These are phyloP conservation scores for Phytophthora litchii DNA, from an alignment of 352 stramenopile species.

Conservation along the genomic window DNA sequence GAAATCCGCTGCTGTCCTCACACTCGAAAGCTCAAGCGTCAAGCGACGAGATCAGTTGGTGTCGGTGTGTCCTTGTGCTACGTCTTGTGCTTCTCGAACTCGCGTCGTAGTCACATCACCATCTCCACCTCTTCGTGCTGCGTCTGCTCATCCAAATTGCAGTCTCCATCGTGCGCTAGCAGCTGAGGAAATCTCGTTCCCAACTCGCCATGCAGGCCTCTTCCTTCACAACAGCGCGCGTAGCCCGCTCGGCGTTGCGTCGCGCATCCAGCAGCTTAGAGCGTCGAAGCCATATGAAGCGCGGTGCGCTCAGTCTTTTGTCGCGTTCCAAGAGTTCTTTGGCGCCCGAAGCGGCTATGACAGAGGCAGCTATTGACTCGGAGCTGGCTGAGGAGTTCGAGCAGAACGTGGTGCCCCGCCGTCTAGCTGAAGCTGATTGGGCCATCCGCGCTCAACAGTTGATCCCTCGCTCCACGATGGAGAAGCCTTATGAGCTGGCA, in stretches of 20 bases:
- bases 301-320: slow-evolving; percentile 14
- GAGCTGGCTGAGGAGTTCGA: slow-evolving; percentile 27
- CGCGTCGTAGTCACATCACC: neutral
- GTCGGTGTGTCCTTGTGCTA: slow-evolving; percentile 3
- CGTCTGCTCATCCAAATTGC: slow-evolving; percentile 2
- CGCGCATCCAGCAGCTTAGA: slow-evolving; percentile 11
- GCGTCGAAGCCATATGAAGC: slow-evolving; percentile 7
- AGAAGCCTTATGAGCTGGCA: slow-evolving; percentile 42
- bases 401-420: slow-evolving; percentile 19
- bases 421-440: slow-evolving; percentile 58
- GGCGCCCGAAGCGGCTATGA: slow-evolving; percentile 20
- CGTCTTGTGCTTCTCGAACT: slow-evolving; percentile 1
- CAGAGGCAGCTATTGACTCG: slow-evolving; percentile 19
- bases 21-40: slow-evolving; percentile 18
- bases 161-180: neutral
- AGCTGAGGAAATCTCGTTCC: slow-evolving; percentile 2
- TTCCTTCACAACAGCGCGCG: slow-evolving; percentile 25
- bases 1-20: slow-evolving; percentile 20
- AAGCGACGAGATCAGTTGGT: slow-evolving; percentile 8
- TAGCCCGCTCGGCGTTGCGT: slow-evolving; percentile 25
- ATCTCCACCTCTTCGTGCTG: neutral
- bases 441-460: slow-evolving; percentile 58
- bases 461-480: slow-evolving; percentile 51
- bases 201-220: slow-evolving; percentile 31
- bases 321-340: slow-evolving; percentile 40